Conservation (phyloP, 441 rosid species). For the Populus hybrid region DNA sequence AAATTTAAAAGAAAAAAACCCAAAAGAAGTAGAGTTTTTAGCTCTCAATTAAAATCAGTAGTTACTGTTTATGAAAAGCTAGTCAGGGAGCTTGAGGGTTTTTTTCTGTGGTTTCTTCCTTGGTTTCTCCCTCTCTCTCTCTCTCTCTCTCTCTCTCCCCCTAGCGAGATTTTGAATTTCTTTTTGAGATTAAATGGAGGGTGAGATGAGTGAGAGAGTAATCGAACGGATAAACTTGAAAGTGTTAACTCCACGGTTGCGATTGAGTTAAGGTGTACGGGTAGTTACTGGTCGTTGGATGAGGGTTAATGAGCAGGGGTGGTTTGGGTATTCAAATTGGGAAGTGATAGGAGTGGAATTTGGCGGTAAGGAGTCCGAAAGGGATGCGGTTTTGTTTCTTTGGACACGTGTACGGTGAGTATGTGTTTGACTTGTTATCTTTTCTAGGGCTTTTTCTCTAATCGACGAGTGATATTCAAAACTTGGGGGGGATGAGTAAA, state of each 20-base stretch:
- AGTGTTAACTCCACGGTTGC: slow-evolving; percentile 26
- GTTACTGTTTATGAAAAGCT: neutral
- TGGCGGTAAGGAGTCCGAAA: slow-evolving; percentile 47
- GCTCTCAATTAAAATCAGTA: neutral
- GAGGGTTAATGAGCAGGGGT: neutral
- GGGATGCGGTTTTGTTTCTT: slow-evolving; percentile 5
- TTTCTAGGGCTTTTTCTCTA: neutral
- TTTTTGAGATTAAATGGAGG: slow-evolving; percentile 17
- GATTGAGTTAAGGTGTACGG: slow-evolving; percentile 17
- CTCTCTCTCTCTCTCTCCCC: slow-evolving; percentile 12
- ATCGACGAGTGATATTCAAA: slow-evolving; percentile 29
- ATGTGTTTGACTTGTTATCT: neutral
- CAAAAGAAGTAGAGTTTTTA: neutral
- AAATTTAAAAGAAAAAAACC: neutral
- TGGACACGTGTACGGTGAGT: slow-evolving; percentile 27
- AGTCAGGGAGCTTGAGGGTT: slow-evolving; percentile 5
- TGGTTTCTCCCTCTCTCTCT: neutral
- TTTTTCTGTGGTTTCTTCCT: neutral
- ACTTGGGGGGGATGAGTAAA: neutral
- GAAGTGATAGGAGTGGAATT: slow-evolving; percentile 23
- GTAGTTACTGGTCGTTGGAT: slow-evolving; percentile 30
- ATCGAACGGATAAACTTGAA: slow-evolving; percentile 50
- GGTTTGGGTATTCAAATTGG: neutral
- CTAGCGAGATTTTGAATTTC: slow-evolving; percentile 37
- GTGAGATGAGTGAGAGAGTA: slow-evolving; percentile 1